Percentiles rank a stretch among this genome's conserved stretches.
phyloP scores from a whole-genome alignment of 164 flowering plant genomes.

The Berberis thunbergii region DNA sequence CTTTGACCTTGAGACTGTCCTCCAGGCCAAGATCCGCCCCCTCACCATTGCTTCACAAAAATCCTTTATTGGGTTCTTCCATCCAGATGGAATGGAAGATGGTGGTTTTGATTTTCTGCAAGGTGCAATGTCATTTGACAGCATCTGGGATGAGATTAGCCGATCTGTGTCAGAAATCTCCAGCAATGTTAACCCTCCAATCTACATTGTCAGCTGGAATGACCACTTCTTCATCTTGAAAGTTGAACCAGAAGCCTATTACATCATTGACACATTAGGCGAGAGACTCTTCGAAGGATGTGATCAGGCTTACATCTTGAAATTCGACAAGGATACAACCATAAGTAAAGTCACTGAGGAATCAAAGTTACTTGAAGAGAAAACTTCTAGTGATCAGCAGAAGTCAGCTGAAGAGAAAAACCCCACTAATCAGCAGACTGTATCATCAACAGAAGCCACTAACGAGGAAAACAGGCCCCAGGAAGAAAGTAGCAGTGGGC shows the following conservation, averaged over 20 bases:
- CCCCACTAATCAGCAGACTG: not conserved
- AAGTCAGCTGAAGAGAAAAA: conserved; percentile 17
- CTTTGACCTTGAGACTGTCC: conserved; percentile 92
- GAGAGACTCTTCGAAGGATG: conserved; percentile 95
- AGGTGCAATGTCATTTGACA: conserved; percentile 94
- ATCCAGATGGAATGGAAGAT: conserved; percentile 74
- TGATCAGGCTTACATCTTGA: conserved; percentile 79
- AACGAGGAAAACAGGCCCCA: conserved; percentile 14
- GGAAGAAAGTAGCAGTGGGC: conserved; percentile 22
- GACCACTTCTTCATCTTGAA: conserved; percentile 93
- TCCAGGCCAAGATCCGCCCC: conserved; percentile 73
- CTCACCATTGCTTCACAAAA: conserved; percentile 59
- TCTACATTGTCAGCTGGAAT: conserved; percentile 92
- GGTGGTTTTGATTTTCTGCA: conserved; percentile 73
- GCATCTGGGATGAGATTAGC: conserved; percentile 92
- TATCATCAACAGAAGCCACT: too few relatives aligned
- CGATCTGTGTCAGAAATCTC: conserved; percentile 21
- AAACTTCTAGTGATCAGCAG: conserved; percentile 30
- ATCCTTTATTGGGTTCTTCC: conserved; percentile 90
- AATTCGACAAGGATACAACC: conserved; percentile 54
- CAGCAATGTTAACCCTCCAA: conserved; percentile 20
- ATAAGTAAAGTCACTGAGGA: conserved; percentile 35
- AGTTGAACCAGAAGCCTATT: conserved; percentile 80
- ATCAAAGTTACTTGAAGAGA: conserved; percentile 31
- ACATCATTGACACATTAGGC: conserved; percentile 89